Base-by-base conservation (phyloP, 2,329 filamentous ascomycete genomes). In the Neospermospora avenae region DNA sequence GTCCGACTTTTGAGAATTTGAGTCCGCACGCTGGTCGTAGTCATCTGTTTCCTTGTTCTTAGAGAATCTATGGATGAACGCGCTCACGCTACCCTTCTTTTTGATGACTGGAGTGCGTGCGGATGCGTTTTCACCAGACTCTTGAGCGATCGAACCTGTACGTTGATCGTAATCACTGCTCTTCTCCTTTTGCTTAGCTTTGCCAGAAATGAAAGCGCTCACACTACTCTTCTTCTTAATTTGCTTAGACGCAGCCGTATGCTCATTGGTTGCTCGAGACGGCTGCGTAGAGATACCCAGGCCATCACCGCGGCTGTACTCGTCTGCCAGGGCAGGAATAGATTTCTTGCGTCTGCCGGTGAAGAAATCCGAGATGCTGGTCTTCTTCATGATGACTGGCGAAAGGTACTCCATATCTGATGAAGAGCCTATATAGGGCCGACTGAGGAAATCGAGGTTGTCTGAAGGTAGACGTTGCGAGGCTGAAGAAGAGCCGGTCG, bases 381-480 rank as follows among this genome's bases (percentile, higher is more conserved):
- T 18, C 7, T 56, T 56, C 54, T 56, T 56, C 41, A 35, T 56
- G 10, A 56, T 20, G 25, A 37, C 31, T 11, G 18, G 41, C n/a
- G 54, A 3, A 18, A 20, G 41, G 45, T 18, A 24, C 16, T 39
- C 20, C 28, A 18, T 48, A 28, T 35, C 28, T 22, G 24, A n/a
- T 16, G 24, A 35, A 18, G 41, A 24, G 44, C 28, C 25, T 25
- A 14, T 20, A 41, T 35, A 56, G 34, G 54, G 54, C 10, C 14
- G 41, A 31, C 46, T 56, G 14, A 56, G 42, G 42, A 56, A 56
- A 8, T 46, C 54, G 28, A 35, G 25, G 25, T 56, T 56, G 13
- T 56, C 54, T 35, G 41, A 46, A 16, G 28, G 54, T 20, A 56
- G 54, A 24, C 34, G 41, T 31, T 10, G 28, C 4, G 25, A n/a